Evolutionary conservation across 805 yeast genomes (phyloP).

Genomic region (Candida piceae): DNA sequence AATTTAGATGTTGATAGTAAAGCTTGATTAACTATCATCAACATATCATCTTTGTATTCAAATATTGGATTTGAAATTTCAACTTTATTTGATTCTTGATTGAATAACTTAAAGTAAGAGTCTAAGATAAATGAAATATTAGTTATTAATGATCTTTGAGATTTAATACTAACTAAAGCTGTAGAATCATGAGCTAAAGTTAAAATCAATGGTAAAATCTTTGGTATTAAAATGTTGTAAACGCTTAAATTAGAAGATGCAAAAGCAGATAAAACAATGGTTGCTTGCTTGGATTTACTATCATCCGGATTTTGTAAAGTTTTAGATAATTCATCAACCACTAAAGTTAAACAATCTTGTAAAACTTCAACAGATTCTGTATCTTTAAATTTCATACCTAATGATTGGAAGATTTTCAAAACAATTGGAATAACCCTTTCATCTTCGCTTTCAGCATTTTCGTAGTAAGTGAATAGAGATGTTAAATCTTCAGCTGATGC

Average conservation of each 20-base stretch:
- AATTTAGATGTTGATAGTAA: slow-evolving; percentile 60
- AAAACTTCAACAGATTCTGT: slow-evolving; percentile 10
- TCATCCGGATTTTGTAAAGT: slow-evolving; percentile 46
- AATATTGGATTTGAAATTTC: slow-evolving; percentile 34
- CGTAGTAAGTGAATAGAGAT: slow-evolving; percentile 26
- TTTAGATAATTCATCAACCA: slow-evolving; percentile 48
- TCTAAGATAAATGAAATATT: slow-evolving; percentile 55
- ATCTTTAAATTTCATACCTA: slow-evolving; percentile 34
- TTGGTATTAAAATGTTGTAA: slow-evolving; percentile 45
- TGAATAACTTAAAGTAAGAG: slow-evolving; percentile 44
- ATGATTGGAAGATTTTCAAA: slow-evolving; percentile 37
- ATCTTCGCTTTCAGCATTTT: slow-evolving; percentile 28
- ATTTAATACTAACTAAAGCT: slow-evolving; percentile 39
- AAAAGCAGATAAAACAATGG: slow-evolving; percentile 51
- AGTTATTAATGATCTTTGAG: slow-evolving; percentile 55
- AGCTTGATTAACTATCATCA: slow-evolving; percentile 63
- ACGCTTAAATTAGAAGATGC: slow-evolving; percentile 41
- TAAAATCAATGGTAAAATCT: slow-evolving; percentile 41
- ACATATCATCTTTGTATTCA: slow-evolving; percentile 57
- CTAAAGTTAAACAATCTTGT: slow-evolving; percentile 19
- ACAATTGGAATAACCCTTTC: slow-evolving; percentile 36
- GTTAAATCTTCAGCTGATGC: slow-evolving; percentile 25
- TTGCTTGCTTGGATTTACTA: slow-evolving; percentile 57
- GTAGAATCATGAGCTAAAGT: slow-evolving; percentile 23
- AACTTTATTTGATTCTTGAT: slow-evolving; percentile 6